Evolutionary conservation across 345 rosid genomes (phyloP), one percentile per base, ranked within the genome.

Genomic region (Psidium friedrichsthalianum): DNA sequence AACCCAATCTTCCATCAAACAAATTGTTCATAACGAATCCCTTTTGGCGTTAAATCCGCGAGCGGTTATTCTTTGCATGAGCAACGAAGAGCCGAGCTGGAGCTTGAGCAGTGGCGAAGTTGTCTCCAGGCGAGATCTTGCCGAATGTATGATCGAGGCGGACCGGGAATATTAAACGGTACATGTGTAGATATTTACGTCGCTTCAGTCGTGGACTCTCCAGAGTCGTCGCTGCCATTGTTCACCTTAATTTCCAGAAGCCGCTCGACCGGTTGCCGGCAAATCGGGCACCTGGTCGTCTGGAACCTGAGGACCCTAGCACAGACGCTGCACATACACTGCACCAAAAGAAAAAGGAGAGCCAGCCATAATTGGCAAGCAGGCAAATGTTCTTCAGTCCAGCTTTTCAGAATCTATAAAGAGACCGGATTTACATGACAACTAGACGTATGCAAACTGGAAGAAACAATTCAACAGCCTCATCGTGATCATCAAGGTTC

Each of bases 311-410:
- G 85, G 56, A 91, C 91, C 91, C 88, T 90, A 21, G 94, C 93
- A 85, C 94, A 92, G 49, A 83, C 84, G 56, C 92, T 87, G 89
- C 94, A 92, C 93, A 92, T 89, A 74, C 94, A 92, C 93, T 92
- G 92, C 87, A 90, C 21, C 76, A 11, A 10, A 56, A 69, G 82
- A 18, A 59, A 56, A 58, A 8, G 78, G 78, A 69, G 47, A 36
- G 36, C 78, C 18, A 11, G 44, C 36, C 0, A 44, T 69, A 40
- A 69, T 36, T 69, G 47, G 47, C 24, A 69, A 36, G 47, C 78
- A 69, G 47, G 24, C 78, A 69, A 44, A 69, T 69, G 12, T 18
- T 18, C 47, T 36, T 36, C 78, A 36, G 47, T 69, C 47, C 18
- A 36, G 47, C 20, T 9, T 36, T 69, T 69, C 7, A 36, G 78